Base-by-base conservation (phyloP, 768 basidiomycete species). In the Tricholoma matsutake region DNA sequence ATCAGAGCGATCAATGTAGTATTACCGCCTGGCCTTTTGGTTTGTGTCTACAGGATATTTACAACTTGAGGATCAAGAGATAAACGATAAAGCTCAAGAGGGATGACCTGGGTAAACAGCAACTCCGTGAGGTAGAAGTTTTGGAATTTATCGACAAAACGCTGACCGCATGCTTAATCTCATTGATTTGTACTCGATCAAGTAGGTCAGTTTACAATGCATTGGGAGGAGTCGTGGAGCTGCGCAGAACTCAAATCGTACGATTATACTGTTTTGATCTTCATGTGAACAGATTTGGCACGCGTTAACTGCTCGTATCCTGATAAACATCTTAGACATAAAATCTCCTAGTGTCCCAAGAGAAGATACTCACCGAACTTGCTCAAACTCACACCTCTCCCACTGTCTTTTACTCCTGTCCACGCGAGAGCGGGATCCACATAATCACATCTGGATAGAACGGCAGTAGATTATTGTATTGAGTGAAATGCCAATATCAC, bases 341-440 rank as follows among this genome's bases (percentile, higher is more conserved):
- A 37, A 52, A 54, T 7, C n/a, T 8, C 61, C 54, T 2, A 34
- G 29, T 18, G 37, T 37, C 43, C 3, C 6, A 25, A 35, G 57
- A 16, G 13, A 6, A 37, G 3, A 35, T 6, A 76, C 85, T 59
- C 59, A 93, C 95, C 96, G 64, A 92, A 94, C 69, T 89, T 88
- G 71, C 92, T 94, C 66, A 98, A 76, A 68, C 92, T 95, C 61
- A 98, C 79, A 1, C 96, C 97, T 29, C 95, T 79, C 25, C 97
- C 97, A 58, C 91, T 94, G 67, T 97, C 78, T 79, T 98, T 98
- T 52, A 93, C 89, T 2, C 96, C 97, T 2, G 89, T 92, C 97
- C 97, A 99, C 0, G 92, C 83, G 1, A 98, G 78, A 4, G 95
- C 94, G 1, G 97, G 96, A 69, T 99, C 97, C 22, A 97, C 81